Conservation (phyloP, 768 basidiomycete species). For the Tricholoma hemisulphureum region DNA sequence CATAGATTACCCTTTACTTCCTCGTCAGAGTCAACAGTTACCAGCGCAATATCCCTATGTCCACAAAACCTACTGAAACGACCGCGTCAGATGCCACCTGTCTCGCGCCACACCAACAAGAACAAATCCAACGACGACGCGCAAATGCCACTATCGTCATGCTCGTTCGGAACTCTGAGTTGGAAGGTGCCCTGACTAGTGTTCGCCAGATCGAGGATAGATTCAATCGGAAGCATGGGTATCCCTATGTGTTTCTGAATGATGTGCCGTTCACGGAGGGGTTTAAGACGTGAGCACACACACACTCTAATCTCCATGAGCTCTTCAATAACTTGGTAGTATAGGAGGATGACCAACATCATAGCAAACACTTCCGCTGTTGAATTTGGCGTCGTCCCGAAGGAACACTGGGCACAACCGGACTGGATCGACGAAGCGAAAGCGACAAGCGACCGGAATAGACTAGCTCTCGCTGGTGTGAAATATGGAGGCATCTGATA, state of each 20-base stretch:
- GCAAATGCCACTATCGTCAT: constrained; percentile 5
- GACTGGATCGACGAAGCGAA: constrained; percentile 72
- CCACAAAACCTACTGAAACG: background rate
- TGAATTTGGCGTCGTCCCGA: constrained; percentile 66
- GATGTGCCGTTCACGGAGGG: constrained; percentile 75
- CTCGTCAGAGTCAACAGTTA: background rate
- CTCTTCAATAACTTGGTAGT: background rate
- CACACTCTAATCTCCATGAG: background rate
- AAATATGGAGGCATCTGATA: constrained; percentile 43
- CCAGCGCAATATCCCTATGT: background rate
- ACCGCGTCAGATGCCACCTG: background rate
- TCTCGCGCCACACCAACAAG: background rate
- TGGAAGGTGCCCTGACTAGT: constrained; percentile 56
- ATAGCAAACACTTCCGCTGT: background rate
- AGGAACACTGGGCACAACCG: constrained; percentile 75
- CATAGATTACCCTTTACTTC: background rate
- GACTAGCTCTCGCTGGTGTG: constrained; percentile 54
- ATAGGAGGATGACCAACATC: background rate
- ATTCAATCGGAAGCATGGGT: constrained; percentile 76
- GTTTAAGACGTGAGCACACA: constrained; percentile 57
- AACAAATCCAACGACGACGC: background rate
- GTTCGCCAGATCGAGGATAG: constrained; percentile 76
- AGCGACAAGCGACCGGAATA: constrained; percentile 53
- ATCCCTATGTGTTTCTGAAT: constrained; percentile 90
- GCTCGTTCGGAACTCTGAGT: constrained; percentile 58